Base-by-base conservation (phyloP, 768 basidiomycete species). In the Leccinum truebloodii region DNA sequence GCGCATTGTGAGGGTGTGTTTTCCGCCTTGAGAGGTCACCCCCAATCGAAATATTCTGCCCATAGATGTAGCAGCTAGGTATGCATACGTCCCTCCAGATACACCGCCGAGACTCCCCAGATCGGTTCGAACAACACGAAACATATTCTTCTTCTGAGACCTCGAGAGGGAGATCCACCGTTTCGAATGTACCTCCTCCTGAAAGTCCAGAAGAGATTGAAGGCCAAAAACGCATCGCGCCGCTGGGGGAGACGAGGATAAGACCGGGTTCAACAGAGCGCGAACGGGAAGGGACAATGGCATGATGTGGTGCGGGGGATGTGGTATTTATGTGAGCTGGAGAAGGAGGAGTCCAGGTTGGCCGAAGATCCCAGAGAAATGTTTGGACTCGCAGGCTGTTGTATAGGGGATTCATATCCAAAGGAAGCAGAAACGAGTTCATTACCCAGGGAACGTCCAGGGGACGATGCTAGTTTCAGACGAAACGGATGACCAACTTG, bases 191-290 rank as follows among this genome's bases (percentile, higher is more conserved):
- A 39, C 89, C 83, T 9, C 90, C 91, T 13, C 92, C 91, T 3
- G 92, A 89, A 14, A 94, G 82, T 16, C 91, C 91, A 60, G 88
- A 90, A 4, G 87, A 87, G 48, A 95, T 88, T 61, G 87, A 89
- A 58, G 94, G 88, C 95, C 95, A 98, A 71, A 92, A 91, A 39
- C 91, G 85, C 58, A 93, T 76, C 63, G 86, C 79, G 4, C 95
- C 95, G 0, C 81, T 76, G 6, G 83, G 76, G 8, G 89, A 89
- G 54, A 92, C 76, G 55, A 95, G 82, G 48, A 97, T 85, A 41
- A 96, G 83, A 26, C 94, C 94, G 3, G 95, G 95, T 75, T 98
- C 95, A 12, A 73, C 46, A 52, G 71, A 64, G 18, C 71, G 72
- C 32, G 67, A 67, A 46, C 90, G 84, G 13, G 84, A 80, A 16